These are phyloP conservation scores for Penicillium thymicola DNA, from an alignment of 2,329 filamentous ascomycete genomes.

Conservation along the genomic window DNA sequence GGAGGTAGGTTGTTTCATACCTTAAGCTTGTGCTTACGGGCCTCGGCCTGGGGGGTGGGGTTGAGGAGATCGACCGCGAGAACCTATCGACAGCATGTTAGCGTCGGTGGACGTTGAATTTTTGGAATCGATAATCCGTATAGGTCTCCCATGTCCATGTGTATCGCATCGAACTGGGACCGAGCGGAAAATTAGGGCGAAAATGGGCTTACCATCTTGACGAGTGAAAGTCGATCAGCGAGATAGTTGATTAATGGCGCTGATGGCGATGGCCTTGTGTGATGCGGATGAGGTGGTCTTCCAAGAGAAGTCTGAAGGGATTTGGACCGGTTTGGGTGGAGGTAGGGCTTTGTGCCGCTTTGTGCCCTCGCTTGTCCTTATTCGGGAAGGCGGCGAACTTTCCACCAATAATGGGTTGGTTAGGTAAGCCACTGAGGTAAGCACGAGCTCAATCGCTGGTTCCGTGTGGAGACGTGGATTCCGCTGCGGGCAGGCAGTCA, in stretches of 20 bases:
- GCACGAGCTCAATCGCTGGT: not conserved
- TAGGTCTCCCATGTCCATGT: not conserved
- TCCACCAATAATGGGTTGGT: constrained; percentile 15
- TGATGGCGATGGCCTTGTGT: constrained; percentile 44
- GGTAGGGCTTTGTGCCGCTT: constrained; percentile 29
- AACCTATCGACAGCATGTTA: constrained; percentile 63
- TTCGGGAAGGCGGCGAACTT: constrained; percentile 19
- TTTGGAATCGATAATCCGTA: constrained; percentile 1
- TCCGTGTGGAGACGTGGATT: constrained; percentile 3
- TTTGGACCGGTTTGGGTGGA: constrained; percentile 31
- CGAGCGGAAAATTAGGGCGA: constrained; percentile 7
- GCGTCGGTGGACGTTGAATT: constrained; percentile 12
- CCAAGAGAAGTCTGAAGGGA: constrained; percentile 35
- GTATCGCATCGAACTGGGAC: constrained; percentile 8
- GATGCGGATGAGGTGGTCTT: constrained; percentile 34
- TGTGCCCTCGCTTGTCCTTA: constrained; percentile 39
- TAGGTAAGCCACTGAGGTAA: constrained; percentile 4
- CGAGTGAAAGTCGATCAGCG: constrained; percentile 43
- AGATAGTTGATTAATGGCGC: constrained; percentile 37
- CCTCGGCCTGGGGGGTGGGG: constrained; percentile 95
- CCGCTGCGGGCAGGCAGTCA: constrained; percentile 6
- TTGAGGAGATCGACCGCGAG: constrained; percentile 99
- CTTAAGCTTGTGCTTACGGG: constrained; percentile 99
- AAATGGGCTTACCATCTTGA: constrained; percentile 43
- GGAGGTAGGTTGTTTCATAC: constrained; percentile 53